Percentiles rank a stretch among this genome's conserved stretches.
Evolutionary conservation across 305 asterid genomes (phyloP).

Genomic region (Fraxinus xanthoxyloides): DNA sequence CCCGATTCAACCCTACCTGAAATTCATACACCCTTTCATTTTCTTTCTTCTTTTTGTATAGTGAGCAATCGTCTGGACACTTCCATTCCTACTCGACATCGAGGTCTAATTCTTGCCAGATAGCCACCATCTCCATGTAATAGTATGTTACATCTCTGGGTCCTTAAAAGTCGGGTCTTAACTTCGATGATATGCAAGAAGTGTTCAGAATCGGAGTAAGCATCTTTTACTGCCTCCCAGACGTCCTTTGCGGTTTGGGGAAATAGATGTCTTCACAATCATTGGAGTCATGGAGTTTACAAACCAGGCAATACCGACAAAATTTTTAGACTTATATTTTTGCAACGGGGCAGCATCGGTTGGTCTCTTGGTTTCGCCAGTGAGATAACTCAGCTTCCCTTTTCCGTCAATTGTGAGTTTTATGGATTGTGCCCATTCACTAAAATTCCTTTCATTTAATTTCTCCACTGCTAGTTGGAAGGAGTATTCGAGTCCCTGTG

Average conservation of each 20-base stretch:
- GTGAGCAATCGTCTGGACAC: not conserved
- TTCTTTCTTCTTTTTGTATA: not conserved
- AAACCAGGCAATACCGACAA: not conserved
- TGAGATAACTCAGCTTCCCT: not conserved
- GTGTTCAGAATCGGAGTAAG: not conserved
- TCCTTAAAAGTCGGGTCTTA: not conserved
- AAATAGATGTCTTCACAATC: not conserved
- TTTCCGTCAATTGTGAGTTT: not conserved
- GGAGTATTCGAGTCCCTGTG: not conserved
- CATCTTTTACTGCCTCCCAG: not conserved
- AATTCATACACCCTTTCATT: not conserved
- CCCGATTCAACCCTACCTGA: not conserved
- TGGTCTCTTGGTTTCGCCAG: not conserved
- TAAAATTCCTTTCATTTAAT: not conserved
- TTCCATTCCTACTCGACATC: not conserved
- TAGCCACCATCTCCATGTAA: not conserved
- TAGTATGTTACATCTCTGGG: not conserved
- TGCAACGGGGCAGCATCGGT: not conserved
- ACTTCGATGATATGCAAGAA: not conserved
- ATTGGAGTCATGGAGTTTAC: not conserved
- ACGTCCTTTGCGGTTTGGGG: not conserved
- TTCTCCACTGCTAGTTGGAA: not conserved
- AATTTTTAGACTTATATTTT: not conserved
- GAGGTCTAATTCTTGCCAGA: not conserved
- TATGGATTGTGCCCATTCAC: not conserved